A percentile compares a stretch with the other conserved stretches of the same genome.
These are phyloP conservation scores for Scheffersomyces spartinae DNA, from an alignment of 805 yeast species.

Conservation along the genomic window DNA sequence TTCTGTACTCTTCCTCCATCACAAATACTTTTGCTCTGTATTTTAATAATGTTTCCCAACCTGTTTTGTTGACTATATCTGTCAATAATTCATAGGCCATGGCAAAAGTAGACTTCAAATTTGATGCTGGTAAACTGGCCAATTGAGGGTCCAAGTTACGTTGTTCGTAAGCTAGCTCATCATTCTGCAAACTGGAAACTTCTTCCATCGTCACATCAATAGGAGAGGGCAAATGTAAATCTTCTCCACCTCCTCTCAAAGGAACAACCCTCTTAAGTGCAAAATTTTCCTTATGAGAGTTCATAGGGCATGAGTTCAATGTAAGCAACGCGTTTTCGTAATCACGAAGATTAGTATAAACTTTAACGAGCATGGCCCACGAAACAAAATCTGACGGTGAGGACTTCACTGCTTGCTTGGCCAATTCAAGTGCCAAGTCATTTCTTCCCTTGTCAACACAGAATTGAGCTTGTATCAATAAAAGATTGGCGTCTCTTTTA, in stretches of 20 bases:
- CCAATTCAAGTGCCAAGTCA: slow-evolving; percentile 48
- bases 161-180: slow-evolving; percentile 56
- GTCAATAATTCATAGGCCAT: slow-evolving; percentile 34
- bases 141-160: slow-evolving; percentile 51
- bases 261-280: slow-evolving; percentile 49
- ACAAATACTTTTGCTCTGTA: slow-evolving; percentile 36
- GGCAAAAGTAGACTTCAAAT: slow-evolving; percentile 40
- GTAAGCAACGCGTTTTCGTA: slow-evolving; percentile 64
- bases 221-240: slow-evolving; percentile 67
- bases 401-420: slow-evolving; percentile 54
- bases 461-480: slow-evolving; percentile 47
- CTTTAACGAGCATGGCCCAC: slow-evolving; percentile 58
- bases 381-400: slow-evolving; percentile 68
- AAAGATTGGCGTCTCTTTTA: slow-evolving; percentile 44
- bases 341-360: slow-evolving; percentile 51
- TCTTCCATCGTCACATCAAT: slow-evolving; percentile 60
- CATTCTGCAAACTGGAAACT: slow-evolving; percentile 56
- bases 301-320: slow-evolving; percentile 75
- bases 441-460: slow-evolving; percentile 39
- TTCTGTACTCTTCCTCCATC: slow-evolving; percentile 36
- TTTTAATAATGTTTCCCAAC: slow-evolving; percentile 34
- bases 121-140: slow-evolving; percentile 56
- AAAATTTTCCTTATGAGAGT: slow-evolving; percentile 57
- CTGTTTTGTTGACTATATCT: slow-evolving; percentile 32
- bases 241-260: slow-evolving; percentile 34